These are phyloP conservation scores for Talaromyces verruculosus DNA, from an alignment of 2,329 filamentous ascomycete species.

Conservation along the genomic window DNA sequence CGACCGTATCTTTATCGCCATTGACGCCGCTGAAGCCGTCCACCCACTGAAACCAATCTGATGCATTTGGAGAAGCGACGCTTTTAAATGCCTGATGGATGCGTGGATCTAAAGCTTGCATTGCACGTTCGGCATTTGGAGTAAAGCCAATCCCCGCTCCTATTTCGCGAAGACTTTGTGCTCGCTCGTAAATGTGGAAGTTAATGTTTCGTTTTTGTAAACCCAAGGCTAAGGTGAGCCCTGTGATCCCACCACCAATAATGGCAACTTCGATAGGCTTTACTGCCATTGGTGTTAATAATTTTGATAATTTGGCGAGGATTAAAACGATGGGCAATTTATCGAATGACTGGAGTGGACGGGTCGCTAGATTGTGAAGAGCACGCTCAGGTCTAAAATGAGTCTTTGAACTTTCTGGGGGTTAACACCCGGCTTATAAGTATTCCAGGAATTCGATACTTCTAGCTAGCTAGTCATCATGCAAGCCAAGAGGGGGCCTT, in stretches of 20 bases:
- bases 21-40: constrained; percentile 26
- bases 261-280: constrained; percentile 51
- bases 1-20: constrained; percentile 22
- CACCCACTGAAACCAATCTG: constrained; percentile 28
- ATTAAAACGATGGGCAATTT: neutral
- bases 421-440: neutral
- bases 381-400: neutral
- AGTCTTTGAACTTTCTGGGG: neutral
- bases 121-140: constrained; percentile 56
- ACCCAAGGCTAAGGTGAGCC: constrained; percentile 55
- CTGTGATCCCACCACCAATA: constrained; percentile 61
- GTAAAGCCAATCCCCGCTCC: constrained; percentile 60
- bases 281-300: neutral
- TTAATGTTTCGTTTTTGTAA: constrained; percentile 48
- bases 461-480: neutral
- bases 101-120: constrained; percentile 53
- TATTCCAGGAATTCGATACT: neutral
- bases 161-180: constrained; percentile 56
- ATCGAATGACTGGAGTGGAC: too few species aligned
- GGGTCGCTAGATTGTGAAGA: neutral
- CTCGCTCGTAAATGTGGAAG: constrained; percentile 58
- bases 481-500: neutral
- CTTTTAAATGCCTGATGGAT: constrained; percentile 33
- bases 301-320: too few species aligned
- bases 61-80: constrained; percentile 35